These are phyloP conservation scores for Endotrypanum monterogeii DNA, from an alignment of 208 protist genomes.

Conservation along the genomic window DNA sequence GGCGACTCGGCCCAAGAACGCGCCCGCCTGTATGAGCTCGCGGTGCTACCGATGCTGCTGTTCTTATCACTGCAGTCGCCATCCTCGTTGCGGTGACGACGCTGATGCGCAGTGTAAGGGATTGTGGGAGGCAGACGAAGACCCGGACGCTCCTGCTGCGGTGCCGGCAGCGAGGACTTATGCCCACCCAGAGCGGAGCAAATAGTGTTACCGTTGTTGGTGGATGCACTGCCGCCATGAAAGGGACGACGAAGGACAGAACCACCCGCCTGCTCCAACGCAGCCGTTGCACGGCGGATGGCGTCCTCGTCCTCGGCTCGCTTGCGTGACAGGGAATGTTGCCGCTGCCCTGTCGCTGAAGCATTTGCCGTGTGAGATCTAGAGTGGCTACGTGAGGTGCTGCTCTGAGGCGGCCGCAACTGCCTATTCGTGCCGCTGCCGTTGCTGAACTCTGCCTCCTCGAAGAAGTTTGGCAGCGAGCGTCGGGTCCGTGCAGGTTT, in stretches of 20 bases:
- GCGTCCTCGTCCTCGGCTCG: constrained; percentile 34
- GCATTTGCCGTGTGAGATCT: constrained; percentile 1
- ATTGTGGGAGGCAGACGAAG: constrained; percentile 6
- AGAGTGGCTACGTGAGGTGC: constrained; percentile 18
- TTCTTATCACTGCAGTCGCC: constrained; percentile 5
- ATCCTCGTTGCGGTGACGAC: constrained; percentile 1
- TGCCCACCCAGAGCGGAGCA: constrained; percentile 19
- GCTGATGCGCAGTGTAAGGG: constrained; percentile 3
- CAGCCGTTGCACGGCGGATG: constrained; percentile 36
- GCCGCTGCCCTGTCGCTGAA: not conserved
- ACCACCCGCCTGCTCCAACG: constrained; percentile 28
- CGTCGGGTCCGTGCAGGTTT: not conserved
- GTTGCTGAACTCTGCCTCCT: constrained; percentile 4
- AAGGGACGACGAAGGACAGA: constrained; percentile 38
- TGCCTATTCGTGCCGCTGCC: constrained; percentile 6
- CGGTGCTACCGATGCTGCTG: constrained; percentile 8
- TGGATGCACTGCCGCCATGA: constrained; percentile 8
- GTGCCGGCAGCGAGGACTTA: constrained; percentile 10
- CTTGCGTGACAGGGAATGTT: not conserved
- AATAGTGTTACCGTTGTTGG: not conserved
- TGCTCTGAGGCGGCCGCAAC: not conserved
- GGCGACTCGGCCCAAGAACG: constrained; percentile 27
- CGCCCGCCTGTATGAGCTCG: constrained; percentile 17
- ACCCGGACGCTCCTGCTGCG: constrained; percentile 2
- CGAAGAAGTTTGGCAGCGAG: constrained; percentile 24